Evolutionary conservation across 306 rosid genomes (phyloP), one percentile per base, ranked within the genome.

Genomic region (Trifolium pratense): DNA sequence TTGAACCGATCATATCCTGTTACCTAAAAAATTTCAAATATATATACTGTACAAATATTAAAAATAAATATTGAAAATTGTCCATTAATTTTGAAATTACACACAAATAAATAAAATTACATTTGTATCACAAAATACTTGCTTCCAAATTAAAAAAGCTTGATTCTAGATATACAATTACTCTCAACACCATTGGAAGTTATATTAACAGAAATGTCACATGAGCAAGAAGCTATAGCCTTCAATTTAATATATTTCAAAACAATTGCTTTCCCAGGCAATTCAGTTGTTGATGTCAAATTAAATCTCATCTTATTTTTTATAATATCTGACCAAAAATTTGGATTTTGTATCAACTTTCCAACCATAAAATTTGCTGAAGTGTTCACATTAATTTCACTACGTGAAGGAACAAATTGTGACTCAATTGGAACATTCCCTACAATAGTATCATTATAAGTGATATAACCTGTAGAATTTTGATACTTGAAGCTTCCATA

Each of bases 171-270:
- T 3, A 12, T 40, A 63, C 96, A 90, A 1, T 7, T 81, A 6
- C 89, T 62, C 16, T 65, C 70, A 48, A 42, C 68, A 13, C 8
- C 3, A 76, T 5, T 32, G 16, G 81, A 21, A 20, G 0, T 10
- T 10, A 90, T 0, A 18, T 72, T 62, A 77, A 86, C 5, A 34
- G 80, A 75, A 39, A 87, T 79, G 23, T 84, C 45, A 69, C 96
- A 84, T 0, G n/a, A 39, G 48, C 70, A 80, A 53, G 60, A 63
- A 42, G 70, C 71, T 9, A 55, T 81, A 37, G 89, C 90, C 57
- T 70, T 73, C 17, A 71, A 13, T 80, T 79, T 86, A 51, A 90
- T 17, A 21, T 86, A 25, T 69, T 86, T 86, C 1, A 90, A 36
- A 23, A 73, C 2, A 21, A 25, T 71, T 23, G 69, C 83, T 79